Percentiles rank a stretch among this genome's conserved stretches.
phyloP scores from a whole-genome alignment of 352 stramenopile species.

The Phytophthora boehmeriae region DNA sequence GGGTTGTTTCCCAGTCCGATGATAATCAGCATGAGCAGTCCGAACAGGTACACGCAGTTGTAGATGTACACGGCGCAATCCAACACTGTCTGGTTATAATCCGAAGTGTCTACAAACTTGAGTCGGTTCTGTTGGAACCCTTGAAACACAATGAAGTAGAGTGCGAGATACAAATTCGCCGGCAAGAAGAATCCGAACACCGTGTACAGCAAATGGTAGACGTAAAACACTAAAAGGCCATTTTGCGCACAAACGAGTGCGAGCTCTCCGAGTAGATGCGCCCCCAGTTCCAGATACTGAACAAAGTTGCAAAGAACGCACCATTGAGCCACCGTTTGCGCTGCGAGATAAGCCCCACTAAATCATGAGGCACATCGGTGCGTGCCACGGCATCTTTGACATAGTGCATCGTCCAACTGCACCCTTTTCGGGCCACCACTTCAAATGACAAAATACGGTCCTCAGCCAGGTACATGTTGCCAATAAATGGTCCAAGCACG shows the following conservation, averaged over 20 bases:
- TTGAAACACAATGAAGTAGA: slow-evolving; percentile 90
- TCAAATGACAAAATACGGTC: slow-evolving; percentile 89
- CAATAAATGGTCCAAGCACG: slow-evolving; percentile 80
- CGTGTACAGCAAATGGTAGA: slow-evolving; percentile 81
- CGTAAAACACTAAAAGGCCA: slow-evolving; percentile 75
- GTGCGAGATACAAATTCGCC: slow-evolving; percentile 83
- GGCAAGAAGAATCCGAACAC: slow-evolving; percentile 76
- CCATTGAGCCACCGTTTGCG: slow-evolving; percentile 90
- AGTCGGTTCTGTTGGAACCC: slow-evolving; percentile 88
- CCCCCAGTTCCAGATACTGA: slow-evolving; percentile 87
- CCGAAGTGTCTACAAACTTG: slow-evolving; percentile 81
- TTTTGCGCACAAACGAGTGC: slow-evolving; percentile 75
- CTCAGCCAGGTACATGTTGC: slow-evolving; percentile 91
- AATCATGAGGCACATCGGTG: slow-evolving; percentile 83
- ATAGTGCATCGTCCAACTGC: slow-evolving; percentile 90
- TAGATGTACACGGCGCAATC: slow-evolving; percentile 77
- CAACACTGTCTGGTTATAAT: slow-evolving; percentile 58
- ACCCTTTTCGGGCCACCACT: slow-evolving; percentile 80
- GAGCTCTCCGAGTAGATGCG: slow-evolving; percentile 85
- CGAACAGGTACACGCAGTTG: slow-evolving; percentile 83
- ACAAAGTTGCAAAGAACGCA: slow-evolving; percentile 87
- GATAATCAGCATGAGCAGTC: slow-evolving; percentile 83
- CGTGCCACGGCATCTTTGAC: slow-evolving; percentile 83
- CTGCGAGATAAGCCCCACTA: slow-evolving; percentile 85
- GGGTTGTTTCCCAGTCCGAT: slow-evolving; percentile 88